Evolutionary conservation across 2,329 filamentous ascomycete genomes (phyloP).

Genomic region (Xylariales sp.): DNA sequence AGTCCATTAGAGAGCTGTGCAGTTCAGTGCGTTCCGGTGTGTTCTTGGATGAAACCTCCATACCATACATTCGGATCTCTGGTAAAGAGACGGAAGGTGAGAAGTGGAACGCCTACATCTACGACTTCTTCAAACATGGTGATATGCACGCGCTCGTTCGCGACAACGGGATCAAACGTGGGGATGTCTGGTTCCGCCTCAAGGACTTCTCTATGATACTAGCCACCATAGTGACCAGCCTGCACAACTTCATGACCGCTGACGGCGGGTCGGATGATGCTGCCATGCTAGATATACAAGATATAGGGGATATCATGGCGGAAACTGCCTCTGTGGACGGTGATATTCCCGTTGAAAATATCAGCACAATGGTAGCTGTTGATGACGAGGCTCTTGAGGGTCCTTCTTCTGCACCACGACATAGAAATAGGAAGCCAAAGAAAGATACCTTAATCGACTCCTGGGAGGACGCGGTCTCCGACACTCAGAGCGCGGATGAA

Average conservation of each 20-base stretch:
- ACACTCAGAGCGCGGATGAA: too few relatives aligned
- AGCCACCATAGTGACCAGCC: slow-evolving; percentile 66
- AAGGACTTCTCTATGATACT: slow-evolving; percentile 56
- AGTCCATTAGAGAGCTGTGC: slow-evolving; percentile 64
- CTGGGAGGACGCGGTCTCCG: too few relatives aligned
- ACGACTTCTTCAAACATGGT: slow-evolving; percentile 75
- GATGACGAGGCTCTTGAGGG: too few relatives aligned
- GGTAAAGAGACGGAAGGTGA: slow-evolving; percentile 44
- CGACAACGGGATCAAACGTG: slow-evolving; percentile 62
- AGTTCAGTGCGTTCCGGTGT: slow-evolving; percentile 60
- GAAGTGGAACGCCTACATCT: slow-evolving; percentile 63
- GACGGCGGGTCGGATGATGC: slow-evolving; percentile 37
- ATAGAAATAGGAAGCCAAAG: too few relatives aligned
- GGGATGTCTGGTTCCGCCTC: slow-evolving; percentile 69
- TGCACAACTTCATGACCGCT: slow-evolving; percentile 53
- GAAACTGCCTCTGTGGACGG: too few relatives aligned
- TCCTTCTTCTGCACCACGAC: too few relatives aligned
- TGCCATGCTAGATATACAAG: slow-evolving; percentile 39
- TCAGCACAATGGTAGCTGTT: too few relatives aligned
- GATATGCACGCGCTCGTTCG: slow-evolving; percentile 53
- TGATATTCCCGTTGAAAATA: too few relatives aligned
- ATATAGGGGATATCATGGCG: too few relatives aligned
- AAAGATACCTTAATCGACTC: too few relatives aligned
- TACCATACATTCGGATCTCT: slow-evolving; percentile 63
- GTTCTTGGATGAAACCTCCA: slow-evolving; percentile 69